Evolutionary conservation across 108 stramenopile genomes (phyloP), one percentile per base, ranked within the genome.

Genomic region (Fistulifera solaris): DNA sequence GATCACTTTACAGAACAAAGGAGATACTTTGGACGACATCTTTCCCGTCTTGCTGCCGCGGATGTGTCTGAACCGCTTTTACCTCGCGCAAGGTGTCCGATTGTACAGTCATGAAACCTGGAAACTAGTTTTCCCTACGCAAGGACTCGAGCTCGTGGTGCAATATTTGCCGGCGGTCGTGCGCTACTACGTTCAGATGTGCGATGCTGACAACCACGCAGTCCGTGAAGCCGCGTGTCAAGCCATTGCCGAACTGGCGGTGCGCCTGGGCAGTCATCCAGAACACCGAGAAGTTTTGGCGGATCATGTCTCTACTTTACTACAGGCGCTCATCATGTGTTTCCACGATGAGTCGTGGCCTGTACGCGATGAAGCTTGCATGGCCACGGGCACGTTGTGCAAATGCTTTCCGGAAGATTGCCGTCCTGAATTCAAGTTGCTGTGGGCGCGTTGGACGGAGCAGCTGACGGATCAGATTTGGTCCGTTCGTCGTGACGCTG

Each of bases 331-430:
- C n/a, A 58, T 95, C 31, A 93, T 93, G 76, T 96, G 96, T 73
- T 96, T 98, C 61, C 88, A 91, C 56, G 97, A 98, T 56, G 97
- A 96, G 58, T 89, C 86, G 23, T 98, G 97, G 97, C 97, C 97
- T 11, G 97, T 98, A 38, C 87, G 97, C 27, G 97, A 98, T 56
- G 93, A 94, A 70, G 95, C 97, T 18, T 96, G 95, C 58, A 70
- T 96, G 49, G 93, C 96, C 15, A 93, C 87, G 59, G 96, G 96
- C 2, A 81, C 72, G 14, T 94, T 95, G 48, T 87, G 84, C 52
- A 60, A 70, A 16, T 82, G 85, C 8, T 91, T 81, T 62, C 87
- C 87, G 0, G 86, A 95, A 59, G 91, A 94, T 45, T 94, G 89
- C 56, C 69, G 64, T 13, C 73, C 87, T 5, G 85, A 91, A 61